A percentile compares a stretch with the other conserved stretches of the same genome.
These are phyloP conservation scores for Viola pubescens DNA, from an alignment of 441 rosid genomes.

Conservation along the genomic window DNA sequence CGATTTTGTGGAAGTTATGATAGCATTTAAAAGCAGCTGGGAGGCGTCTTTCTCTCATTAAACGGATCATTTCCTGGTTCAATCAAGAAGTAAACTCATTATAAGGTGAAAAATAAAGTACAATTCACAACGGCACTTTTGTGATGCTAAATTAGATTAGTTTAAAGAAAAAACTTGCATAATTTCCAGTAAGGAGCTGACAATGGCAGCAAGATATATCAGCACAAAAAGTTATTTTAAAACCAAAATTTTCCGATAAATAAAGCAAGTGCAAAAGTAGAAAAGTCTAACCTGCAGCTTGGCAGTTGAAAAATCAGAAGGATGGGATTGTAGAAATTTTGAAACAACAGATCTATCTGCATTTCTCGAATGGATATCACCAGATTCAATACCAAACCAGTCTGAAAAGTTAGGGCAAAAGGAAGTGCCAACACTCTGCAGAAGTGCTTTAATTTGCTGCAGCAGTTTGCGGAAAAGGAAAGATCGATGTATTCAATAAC, in stretches of 20 bases:
- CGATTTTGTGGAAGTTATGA: slow-evolving; percentile 70
- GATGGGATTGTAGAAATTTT: slow-evolving; percentile 73
- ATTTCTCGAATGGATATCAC: slow-evolving; percentile 51
- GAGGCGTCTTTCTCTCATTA: slow-evolving; percentile 70
- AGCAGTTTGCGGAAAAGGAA: slow-evolving; percentile 18
- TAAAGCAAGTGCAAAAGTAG: not conserved
- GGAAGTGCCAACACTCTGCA: slow-evolving; percentile 59
- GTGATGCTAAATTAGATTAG: not conserved
- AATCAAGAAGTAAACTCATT: slow-evolving; percentile 22
- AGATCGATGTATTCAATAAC: slow-evolving; percentile 7
- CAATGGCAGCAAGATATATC: not conserved
- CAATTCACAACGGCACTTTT: not conserved
- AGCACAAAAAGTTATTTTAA: no score
- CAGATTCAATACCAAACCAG: slow-evolving; percentile 64
- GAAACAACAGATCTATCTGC: slow-evolving; percentile 75
- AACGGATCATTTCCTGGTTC: slow-evolving; percentile 79
- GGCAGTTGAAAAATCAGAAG: slow-evolving; percentile 69
- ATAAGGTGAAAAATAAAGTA: slow-evolving; percentile 4
- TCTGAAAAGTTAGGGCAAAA: slow-evolving; percentile 71
- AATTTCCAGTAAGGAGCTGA: not conserved
- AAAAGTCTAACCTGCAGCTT: slow-evolving; percentile 67
- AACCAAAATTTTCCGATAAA: no score
- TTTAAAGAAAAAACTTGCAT: not conserved
- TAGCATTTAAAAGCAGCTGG: slow-evolving; percentile 86
- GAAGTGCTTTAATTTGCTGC: slow-evolving; percentile 92